phyloP scores from a whole-genome alignment of 805 yeast species.

The Metschnikowia dekortorum region DNA sequence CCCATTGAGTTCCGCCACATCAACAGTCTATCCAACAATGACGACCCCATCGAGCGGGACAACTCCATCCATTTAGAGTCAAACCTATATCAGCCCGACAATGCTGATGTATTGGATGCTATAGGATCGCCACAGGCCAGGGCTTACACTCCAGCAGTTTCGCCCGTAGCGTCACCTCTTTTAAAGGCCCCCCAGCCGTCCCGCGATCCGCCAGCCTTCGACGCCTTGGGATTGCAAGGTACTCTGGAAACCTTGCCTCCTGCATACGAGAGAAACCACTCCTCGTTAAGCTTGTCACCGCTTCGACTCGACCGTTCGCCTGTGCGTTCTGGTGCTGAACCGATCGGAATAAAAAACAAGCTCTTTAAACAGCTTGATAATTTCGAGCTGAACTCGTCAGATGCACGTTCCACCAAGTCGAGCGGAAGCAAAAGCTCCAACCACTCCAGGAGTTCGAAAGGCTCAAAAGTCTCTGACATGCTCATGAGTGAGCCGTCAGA shows the following conservation, averaged over 20 bases:
- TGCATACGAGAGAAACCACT: constrained; percentile 9
- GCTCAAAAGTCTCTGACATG: not conserved
- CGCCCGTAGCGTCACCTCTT: constrained; percentile 11
- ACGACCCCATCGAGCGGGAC: constrained; percentile 35
- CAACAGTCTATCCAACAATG: constrained; percentile 21
- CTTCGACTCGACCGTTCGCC: constrained; percentile 9
- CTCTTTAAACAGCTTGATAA: constrained; percentile 12
- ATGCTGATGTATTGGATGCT: constrained; percentile 23
- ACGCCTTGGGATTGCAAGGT: constrained; percentile 3
- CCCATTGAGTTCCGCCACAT: constrained; percentile 26
- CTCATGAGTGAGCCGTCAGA: not conserved
- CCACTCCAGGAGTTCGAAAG: not conserved
- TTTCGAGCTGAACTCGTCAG: not conserved
- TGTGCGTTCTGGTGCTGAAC: not conserved
- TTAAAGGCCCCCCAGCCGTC: constrained; percentile 10
- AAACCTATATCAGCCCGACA: constrained; percentile 52
- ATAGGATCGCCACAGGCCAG: constrained; percentile 18
- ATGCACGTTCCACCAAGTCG: not conserved
- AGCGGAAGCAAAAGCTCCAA: not conserved
- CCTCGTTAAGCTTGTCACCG: constrained; percentile 11
- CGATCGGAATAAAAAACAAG: constrained; percentile 8
- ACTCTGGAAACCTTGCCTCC: constrained; percentile 16
- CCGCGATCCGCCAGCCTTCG: constrained; percentile 15
- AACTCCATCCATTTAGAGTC: constrained; percentile 39
- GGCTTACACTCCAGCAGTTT: constrained; percentile 12